phyloP scores from a whole-genome alignment of 495 filamentous ascomycete genomes.

The Neurospora pannonica region DNA sequence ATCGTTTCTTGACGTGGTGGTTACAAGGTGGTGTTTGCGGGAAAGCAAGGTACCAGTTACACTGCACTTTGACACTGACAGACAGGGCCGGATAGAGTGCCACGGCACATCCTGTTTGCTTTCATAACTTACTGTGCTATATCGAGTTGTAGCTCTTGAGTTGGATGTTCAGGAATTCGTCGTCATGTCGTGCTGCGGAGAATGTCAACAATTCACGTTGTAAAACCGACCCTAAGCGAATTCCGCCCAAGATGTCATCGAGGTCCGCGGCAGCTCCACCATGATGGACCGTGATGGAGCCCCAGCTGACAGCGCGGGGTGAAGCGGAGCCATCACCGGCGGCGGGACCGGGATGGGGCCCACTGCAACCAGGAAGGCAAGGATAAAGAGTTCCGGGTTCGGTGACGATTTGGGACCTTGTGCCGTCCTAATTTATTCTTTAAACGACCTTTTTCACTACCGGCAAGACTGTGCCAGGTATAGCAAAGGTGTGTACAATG shows the following conservation, averaged over 20 bases:
- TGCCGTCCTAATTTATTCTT: neutral
- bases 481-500: neutral
- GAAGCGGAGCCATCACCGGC: neutral
- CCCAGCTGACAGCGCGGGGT: neutral
- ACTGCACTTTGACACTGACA: neutral
- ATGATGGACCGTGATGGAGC: neutral
- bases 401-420: neutral
- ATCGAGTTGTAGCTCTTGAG: neutral
- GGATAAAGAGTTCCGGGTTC: neutral
- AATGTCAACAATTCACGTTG: neutral
- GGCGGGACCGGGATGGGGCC: neutral
- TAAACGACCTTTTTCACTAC: neutral
- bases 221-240: neutral
- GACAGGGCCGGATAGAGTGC: neutral
- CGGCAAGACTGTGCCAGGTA: neutral
- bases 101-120: neutral
- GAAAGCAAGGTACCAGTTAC: neutral
- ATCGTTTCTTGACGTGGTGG: neutral
- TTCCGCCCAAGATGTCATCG: neutral
- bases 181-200: neutral
- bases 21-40: neutral
- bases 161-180: neutral
- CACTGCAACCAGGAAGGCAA: neutral
- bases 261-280: neutral
- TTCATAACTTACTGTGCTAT: neutral